Percentiles rank a stretch among this genome's conserved stretches.
These are phyloP conservation scores for Fraxinus platypoda DNA, from an alignment of 305 asterid genomes.

Conservation along the genomic window DNA sequence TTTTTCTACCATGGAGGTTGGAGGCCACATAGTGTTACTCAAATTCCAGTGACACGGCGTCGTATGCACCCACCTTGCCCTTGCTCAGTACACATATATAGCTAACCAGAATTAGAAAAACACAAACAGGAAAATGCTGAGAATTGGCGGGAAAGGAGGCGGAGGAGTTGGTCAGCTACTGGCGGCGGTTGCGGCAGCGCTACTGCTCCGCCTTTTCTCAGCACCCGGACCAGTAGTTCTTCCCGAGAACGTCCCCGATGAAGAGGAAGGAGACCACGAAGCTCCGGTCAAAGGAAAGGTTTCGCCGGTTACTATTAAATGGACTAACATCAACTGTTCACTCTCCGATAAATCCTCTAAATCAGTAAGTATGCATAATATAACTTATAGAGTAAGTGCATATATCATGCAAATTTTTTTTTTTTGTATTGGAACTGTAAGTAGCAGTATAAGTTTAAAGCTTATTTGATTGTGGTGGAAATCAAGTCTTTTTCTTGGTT, in stretches of 20 bases:
- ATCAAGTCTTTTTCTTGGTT: neutral
- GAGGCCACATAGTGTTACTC: neutral
- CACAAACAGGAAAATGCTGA: slow-evolving; percentile 44
- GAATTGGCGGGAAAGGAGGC: slow-evolving; percentile 63
- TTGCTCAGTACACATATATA: neutral
- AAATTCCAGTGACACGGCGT: slow-evolving; percentile 13
- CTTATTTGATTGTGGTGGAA: neutral
- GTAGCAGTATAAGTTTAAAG: neutral
- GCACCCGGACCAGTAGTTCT: slow-evolving; percentile 59
- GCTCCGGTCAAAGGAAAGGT: slow-evolving; percentile 54
- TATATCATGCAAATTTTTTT: neutral
- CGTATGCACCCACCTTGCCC: neutral
- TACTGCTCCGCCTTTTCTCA: slow-evolving; percentile 75
- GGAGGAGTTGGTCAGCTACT: slow-evolving; percentile 81
- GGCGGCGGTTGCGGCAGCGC: slow-evolving; percentile 83
- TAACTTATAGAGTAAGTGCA: neutral
- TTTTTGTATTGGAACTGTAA: neutral
- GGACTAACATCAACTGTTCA: slow-evolving; percentile 78
- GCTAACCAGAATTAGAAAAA: neutral
- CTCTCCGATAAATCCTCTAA: slow-evolving; percentile 69
- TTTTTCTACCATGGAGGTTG: slow-evolving; percentile 7
- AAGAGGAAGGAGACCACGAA: slow-evolving; percentile 34
- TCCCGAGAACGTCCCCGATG: slow-evolving; percentile 42
- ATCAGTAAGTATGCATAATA: slow-evolving; percentile 37
- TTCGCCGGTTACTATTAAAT: slow-evolving; percentile 65